Base-by-base conservation (phyloP, 208 protist genomes). In the Herpetomonas tarakana region DNA sequence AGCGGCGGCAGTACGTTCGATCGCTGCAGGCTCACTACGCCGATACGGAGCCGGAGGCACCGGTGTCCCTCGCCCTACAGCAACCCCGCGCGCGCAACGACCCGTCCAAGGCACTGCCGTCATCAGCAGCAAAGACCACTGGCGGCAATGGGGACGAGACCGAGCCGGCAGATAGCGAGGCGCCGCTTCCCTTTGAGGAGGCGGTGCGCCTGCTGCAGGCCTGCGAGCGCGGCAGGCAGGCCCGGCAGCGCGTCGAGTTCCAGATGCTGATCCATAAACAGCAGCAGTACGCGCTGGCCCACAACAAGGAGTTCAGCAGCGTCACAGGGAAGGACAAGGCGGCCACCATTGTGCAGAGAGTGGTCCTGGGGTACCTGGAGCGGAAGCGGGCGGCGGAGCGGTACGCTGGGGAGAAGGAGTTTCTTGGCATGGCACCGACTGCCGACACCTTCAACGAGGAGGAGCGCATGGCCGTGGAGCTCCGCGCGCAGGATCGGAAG, bases 191-290 rank as follows among this genome's bases (percentile, higher is more conserved):
- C 12, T 26, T 95, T 9, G 88, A 92, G 27, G 77, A 93, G 35
- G 95, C 97, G 0, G 84, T 98, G 22, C 65, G 67, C 0, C 58
- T 98, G 11, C 74, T 98, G 39, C 96, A 98, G 71, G 61, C 90
- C 2, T 96, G 92, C 65, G 97, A 98, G 76, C 87, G 97, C 39
- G 96, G 92, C 0, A 77, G 97, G 7, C 97, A 98, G 68, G 97
- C 94, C 4, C 83, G 93, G n/a, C 88, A 97, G 62, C 85, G 93
- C 14, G 94, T 93, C n/a, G 76, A 80, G 39, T 93, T 96, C 61
- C 96, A 97, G 70, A 53, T 93, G 29, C 70, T 81, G 38, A 89
- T 97, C 38, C 82, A 88, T 61, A 38, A 64, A 2, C 84, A 97
- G 72, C 91, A 97, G 59, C 88, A 93, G 70, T 84, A 94, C 62